phyloP scores from a whole-genome alignment of 2,329 filamentous ascomycete genomes.

The Pseudopyrenochaeta lycopersici region DNA sequence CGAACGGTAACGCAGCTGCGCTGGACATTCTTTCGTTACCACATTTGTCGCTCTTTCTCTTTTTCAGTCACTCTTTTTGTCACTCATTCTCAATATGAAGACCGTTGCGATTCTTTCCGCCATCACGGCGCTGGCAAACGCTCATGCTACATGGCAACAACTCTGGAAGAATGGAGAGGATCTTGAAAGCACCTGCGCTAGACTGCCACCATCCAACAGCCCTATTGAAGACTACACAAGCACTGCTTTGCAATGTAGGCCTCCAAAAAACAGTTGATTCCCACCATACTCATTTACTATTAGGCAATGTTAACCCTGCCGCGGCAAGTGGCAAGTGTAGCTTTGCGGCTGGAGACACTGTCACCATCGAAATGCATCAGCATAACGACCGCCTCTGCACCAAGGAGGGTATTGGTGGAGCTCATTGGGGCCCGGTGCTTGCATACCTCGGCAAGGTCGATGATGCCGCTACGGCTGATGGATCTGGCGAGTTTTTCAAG shows the following conservation, averaged over 20 bases:
- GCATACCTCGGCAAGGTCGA: conserved; percentile 57
- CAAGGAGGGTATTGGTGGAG: conserved; percentile 35
- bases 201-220: conserved; percentile 38
- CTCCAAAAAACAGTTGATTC: no score
- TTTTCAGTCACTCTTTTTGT: conserved; percentile 36
- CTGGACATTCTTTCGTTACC: conserved; percentile 40
- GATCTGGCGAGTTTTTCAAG: conserved; percentile 62
- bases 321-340: conserved; percentile 36
- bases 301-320: conserved; percentile 36
- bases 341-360: conserved; percentile 36
- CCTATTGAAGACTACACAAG: conserved; percentile 41
- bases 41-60: conserved; percentile 27
- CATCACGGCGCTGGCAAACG: conserved; percentile 35
- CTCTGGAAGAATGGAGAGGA: conserved; percentile 43
- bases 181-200: conserved; percentile 39
- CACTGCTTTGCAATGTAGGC: conserved; percentile 38
- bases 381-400: conserved; percentile 33
- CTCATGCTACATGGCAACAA: conserved; percentile 42
- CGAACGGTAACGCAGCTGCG: conserved; percentile 37
- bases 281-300: background rate
- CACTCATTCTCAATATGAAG: conserved; percentile 36
- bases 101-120: conserved; percentile 35
- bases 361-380: conserved; percentile 44
- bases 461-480: conserved; percentile 54
- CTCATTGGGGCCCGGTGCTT: conserved; percentile 63